Evolutionary conservation across 768 basidiomycete genomes (phyloP).

Genomic region (Podaxis sp.): DNA sequence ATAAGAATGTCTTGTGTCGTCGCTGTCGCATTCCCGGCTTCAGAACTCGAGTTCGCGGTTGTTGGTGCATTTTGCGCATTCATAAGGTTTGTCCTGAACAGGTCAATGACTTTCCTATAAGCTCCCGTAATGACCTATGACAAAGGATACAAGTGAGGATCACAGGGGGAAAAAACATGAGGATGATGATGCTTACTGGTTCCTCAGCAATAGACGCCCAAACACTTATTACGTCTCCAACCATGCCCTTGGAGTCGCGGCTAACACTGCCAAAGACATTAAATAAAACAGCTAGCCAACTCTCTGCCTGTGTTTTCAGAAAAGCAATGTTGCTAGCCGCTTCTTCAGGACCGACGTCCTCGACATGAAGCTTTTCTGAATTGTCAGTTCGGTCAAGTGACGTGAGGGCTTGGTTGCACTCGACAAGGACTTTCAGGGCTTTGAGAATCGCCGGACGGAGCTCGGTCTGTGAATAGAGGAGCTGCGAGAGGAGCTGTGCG

Average conservation of each 20-base stretch:
- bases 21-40: conserved; percentile 47
- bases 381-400: conserved; percentile 27
- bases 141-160: neutral
- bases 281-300: conserved; percentile 93
- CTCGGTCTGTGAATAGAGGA: conserved; percentile 87
- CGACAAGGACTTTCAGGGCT: conserved; percentile 78
- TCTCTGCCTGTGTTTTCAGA: conserved; percentile 77
- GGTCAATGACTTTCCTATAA: conserved; percentile 70
- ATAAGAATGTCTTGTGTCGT: conserved; percentile 84
- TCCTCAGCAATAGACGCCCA: conserved; percentile 83
- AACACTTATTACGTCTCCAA: conserved; percentile 85
- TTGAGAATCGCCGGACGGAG: conserved; percentile 81
- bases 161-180: neutral
- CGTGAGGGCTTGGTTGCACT: conserved; percentile 57
- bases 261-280: conserved; percentile 91
- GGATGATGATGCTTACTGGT: conserved; percentile 39
- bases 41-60: conserved; percentile 30
- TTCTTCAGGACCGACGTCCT: conserved; percentile 52
- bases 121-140: conserved; percentile 33
- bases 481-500: conserved; percentile 86
- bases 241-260: conserved; percentile 69
- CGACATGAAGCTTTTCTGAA: conserved; percentile 25
- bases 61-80: conserved; percentile 31
- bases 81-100: conserved; percentile 65
- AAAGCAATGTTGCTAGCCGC: conserved; percentile 69